Evolutionary conservation across 768 basidiomycete genomes (phyloP).

Genomic region (Astraeus odoratus): DNA sequence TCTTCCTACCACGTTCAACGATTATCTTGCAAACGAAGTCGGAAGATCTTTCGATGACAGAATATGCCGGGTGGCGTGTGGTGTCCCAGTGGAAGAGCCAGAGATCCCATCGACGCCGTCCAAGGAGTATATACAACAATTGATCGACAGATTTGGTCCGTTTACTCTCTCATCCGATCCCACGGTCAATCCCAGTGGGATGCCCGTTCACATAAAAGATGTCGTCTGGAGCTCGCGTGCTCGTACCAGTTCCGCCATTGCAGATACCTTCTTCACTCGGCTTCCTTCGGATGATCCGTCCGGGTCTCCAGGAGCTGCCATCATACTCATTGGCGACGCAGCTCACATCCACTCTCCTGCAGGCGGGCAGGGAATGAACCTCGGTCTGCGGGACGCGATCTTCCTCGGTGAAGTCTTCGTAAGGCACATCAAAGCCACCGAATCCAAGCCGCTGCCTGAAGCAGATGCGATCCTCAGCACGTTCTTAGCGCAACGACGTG

Average conservation of each 20-base stretch:
- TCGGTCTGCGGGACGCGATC: slow-evolving; percentile 51
- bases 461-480: slow-evolving; percentile 28
- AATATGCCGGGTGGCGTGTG: too few species aligned
- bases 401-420: slow-evolving; percentile 36
- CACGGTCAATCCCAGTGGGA: neutral
- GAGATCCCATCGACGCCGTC: neutral
- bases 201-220: too few species aligned
- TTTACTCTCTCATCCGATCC: neutral
- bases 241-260: too few species aligned
- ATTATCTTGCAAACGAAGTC: too few species aligned
- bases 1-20: too few species aligned
- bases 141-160: neutral
- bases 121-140: slow-evolving; percentile 1
- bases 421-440: slow-evolving; percentile 24
- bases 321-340: too few species aligned
- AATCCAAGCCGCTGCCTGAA: slow-evolving; percentile 5
- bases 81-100: too few species aligned
- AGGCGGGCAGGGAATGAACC: slow-evolving; percentile 54
- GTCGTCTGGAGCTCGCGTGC: too few species aligned
- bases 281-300: too few species aligned
- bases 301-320: too few species aligned
- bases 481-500: slow-evolving; percentile 31
- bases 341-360: slow-evolving; percentile 42
- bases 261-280: too few species aligned
- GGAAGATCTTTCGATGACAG: too few species aligned